Conservation (phyloP, 345 rosid genomes). For the Eucalyptus sideroxylon region DNA sequence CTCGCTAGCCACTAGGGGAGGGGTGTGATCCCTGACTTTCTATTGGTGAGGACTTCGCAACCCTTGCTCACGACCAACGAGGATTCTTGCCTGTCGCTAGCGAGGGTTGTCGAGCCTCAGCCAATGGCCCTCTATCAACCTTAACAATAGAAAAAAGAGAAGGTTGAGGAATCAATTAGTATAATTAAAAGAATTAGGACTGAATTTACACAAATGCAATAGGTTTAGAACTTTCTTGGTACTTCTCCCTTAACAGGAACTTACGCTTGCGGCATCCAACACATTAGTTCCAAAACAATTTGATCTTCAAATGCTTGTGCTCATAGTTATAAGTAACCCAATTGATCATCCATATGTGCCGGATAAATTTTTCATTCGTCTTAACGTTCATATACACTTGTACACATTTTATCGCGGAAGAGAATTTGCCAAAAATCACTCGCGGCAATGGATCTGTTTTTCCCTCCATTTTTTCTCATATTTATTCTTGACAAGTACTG, state of each 20-base stretch:
- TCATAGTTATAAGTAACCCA: background rate
- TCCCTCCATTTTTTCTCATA: background rate
- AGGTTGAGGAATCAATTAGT: no score
- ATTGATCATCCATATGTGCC: background rate
- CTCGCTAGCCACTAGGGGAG: no score
- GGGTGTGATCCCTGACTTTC: no score
- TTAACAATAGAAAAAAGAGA: no score
- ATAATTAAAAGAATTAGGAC: rapidly evolving
- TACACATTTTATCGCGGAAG: background rate
- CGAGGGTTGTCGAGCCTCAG: no score
- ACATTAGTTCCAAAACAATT: background rate
- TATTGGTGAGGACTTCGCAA: rapidly evolving
- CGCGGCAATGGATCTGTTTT: background rate
- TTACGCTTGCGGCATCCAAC: background rate
- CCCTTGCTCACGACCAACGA: no score
- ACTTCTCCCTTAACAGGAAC: background rate
- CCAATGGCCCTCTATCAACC: no score
- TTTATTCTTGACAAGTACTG: background rate
- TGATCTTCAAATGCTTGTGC: background rate
- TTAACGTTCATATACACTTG: background rate
- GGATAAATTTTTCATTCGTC: background rate
- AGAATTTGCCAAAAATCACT: background rate
- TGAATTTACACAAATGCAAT: no score
- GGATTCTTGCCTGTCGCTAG: no score
- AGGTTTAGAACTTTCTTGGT: no score